Percentiles rank a stretch among this genome's conserved stretches.
phyloP scores from a whole-genome alignment of 805 yeast species.

The Naumovozyma baii region DNA sequence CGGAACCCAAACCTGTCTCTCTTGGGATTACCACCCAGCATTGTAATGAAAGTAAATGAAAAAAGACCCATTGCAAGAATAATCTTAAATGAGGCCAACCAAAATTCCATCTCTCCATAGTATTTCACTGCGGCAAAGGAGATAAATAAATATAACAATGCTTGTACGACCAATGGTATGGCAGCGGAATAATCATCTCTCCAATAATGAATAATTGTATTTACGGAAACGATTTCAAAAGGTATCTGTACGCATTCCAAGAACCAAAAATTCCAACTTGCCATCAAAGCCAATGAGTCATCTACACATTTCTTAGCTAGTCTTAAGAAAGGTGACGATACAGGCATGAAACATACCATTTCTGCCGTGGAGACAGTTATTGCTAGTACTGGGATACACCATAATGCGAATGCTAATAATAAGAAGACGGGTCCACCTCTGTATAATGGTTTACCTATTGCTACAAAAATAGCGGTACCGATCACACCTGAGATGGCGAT shows the following conservation, averaged over 20 bases:
- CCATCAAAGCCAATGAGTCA: conserved; percentile 61
- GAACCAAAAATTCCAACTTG: conserved; percentile 75
- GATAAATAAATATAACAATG: conserved; percentile 50
- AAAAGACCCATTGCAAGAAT: conserved; percentile 66
- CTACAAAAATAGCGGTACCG: conserved; percentile 71
- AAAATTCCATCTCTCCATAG: conserved; percentile 78
- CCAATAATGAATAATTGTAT: conserved; percentile 75
- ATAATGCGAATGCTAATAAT: conserved; percentile 52
- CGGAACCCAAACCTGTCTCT: conserved; percentile 54
- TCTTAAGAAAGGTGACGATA: conserved; percentile 66
- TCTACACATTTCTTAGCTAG: conserved; percentile 70
- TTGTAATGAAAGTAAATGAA: conserved; percentile 64
- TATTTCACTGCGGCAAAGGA: conserved; percentile 63
- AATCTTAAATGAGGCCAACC: conserved; percentile 66
- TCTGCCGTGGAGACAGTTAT: conserved; percentile 70
- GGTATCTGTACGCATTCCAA: conserved; percentile 72
- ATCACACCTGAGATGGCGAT: conserved; percentile 76
- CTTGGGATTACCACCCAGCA: conserved; percentile 81
- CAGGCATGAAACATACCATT: conserved; percentile 66
- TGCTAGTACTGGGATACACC: conserved; percentile 61
- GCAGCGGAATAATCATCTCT: conserved; percentile 66
- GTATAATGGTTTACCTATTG: conserved; percentile 54
- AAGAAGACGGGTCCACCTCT: conserved; percentile 65
- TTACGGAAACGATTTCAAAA: conserved; percentile 73
- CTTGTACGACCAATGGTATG: conserved; percentile 55